phyloP scores from a whole-genome alignment of 306 rosid genomes.

The Cicer cuneatum region DNA sequence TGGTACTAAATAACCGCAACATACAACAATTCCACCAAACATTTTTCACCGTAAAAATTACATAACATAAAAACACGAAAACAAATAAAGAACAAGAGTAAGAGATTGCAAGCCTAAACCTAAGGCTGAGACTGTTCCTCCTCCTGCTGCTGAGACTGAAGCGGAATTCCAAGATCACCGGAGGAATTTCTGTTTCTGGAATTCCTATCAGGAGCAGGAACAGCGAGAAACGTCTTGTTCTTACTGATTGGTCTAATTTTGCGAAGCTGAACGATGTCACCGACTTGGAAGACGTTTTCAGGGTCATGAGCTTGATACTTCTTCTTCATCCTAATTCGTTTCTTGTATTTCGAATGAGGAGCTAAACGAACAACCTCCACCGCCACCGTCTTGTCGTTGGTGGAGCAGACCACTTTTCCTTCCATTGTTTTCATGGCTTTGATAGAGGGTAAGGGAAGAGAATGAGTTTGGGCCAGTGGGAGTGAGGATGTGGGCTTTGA shows the following conservation, averaged over 20 bases:
- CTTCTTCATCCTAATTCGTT: slow-evolving; percentile 89
- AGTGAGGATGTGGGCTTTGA: slow-evolving; percentile 49
- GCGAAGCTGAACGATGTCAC: slow-evolving; percentile 80
- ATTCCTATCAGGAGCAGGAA: slow-evolving; percentile 54
- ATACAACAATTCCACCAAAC: not conserved
- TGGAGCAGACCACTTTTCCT: slow-evolving; percentile 77
- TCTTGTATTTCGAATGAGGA: slow-evolving; percentile 90
- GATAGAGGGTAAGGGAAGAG: slow-evolving; percentile 10
- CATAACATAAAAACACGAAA: slow-evolving; percentile 33
- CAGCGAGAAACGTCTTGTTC: slow-evolving; percentile 80
- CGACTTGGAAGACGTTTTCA: slow-evolving; percentile 78
- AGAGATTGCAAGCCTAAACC: slow-evolving; percentile 12
- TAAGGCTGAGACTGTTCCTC: not conserved
- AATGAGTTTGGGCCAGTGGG: not conserved
- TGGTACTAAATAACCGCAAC: not conserved
- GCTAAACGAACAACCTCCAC: slow-evolving; percentile 88
- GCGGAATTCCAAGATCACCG: slow-evolving; percentile 66
- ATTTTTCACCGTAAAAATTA: slow-evolving; percentile 22
- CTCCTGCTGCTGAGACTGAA: slow-evolving; percentile 65
- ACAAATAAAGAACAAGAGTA: not conserved
- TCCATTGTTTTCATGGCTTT: slow-evolving; percentile 75
- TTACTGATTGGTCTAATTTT: slow-evolving; percentile 85
- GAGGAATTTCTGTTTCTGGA: slow-evolving; percentile 32
- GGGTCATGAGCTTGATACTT: slow-evolving; percentile 98
- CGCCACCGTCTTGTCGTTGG: slow-evolving; percentile 81